Base-by-base conservation (phyloP, 768 basidiomycete genomes). In the Tulasnella sp. region DNA sequence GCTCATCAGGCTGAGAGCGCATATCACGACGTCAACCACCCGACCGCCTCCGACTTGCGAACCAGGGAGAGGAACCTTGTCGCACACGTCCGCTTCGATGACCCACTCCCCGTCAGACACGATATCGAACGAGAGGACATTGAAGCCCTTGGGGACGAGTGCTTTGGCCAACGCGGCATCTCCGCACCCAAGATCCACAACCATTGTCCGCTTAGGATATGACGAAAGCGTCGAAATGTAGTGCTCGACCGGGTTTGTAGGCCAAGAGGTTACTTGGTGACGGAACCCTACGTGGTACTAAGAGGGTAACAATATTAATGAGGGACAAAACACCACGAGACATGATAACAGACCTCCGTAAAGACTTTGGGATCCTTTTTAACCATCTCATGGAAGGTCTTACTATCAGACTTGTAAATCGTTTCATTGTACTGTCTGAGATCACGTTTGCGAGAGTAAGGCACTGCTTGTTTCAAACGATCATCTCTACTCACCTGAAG, bases 201-300 rank as follows among this genome's bases (percentile, higher is more conserved):
- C 91, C 82, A 98, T 87, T 0, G 92, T 91, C 81, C 88, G 88
- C 27, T 87, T 80, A 6, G 94, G 89, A 84, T 92, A 93, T 2
- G 88, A 85, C 0, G 78, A 27, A 74, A 98, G 88, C 21, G 85
- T 82, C 3, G 89, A 87, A 76, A 93, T 90, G 84, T 96, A 96
- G 84, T 93, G 89, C 40, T 92, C 88, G n/a, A 97, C 92, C 0
- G 98, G 97, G 83, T 98, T 97, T 10, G 91, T 91, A 1, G 97
- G 97, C 98, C 98, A 99, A 2, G 92, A 91, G 75, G 92, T 89
- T 1, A 97, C 95, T 87, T 98, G 96, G 79, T 91, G 90, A 34
- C 96, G 91, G 86, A 99, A 98, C 3, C 97, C 96, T 62, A 87
- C 86, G 85, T 99, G 98, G 84, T 99, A 99, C 97, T 99, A 84